phyloP scores from a whole-genome alignment of 169 alveolate species.

The Prorocentrum cordatum region DNA sequence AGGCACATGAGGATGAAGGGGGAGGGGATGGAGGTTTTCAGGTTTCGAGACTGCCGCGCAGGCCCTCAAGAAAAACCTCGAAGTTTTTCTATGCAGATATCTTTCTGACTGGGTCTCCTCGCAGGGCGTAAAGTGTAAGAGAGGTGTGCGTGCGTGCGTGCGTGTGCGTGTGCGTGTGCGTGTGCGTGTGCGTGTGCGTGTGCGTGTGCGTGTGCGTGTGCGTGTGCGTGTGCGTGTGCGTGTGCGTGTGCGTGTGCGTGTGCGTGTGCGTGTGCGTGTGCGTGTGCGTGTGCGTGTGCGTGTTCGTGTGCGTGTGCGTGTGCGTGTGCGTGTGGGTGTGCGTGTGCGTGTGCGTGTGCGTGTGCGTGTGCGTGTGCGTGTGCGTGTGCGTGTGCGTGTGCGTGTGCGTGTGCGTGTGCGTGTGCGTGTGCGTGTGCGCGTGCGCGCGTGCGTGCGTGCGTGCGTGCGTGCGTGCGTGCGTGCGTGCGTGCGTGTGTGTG shows the following conservation, averaged over 20 bases:
- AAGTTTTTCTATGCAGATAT: no score
- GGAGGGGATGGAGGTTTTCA: no score
- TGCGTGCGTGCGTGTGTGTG: not conserved
- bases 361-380: not conserved
- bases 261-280: not conserved
- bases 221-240: not conserved
- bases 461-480: not conserved
- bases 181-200: not conserved
- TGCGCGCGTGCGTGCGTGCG: not conserved
- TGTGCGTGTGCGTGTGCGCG: not conserved
- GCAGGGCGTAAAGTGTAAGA: not conserved
- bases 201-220: not conserved
- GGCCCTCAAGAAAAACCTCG: no score
- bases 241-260: not conserved
- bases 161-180: not conserved
- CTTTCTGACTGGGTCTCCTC: no score
- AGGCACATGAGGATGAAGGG: no score
- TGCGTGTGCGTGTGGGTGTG: not conserved
- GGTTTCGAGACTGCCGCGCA: no score
- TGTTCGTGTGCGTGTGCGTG: not conserved
- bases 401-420: not conserved
- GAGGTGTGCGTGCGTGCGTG: not conserved
- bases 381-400: not conserved
- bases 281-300: not conserved
- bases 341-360: not conserved